Evolutionary conservation across 768 basidiomycete genomes (phyloP).

Genomic region (Russula virescens): DNA sequence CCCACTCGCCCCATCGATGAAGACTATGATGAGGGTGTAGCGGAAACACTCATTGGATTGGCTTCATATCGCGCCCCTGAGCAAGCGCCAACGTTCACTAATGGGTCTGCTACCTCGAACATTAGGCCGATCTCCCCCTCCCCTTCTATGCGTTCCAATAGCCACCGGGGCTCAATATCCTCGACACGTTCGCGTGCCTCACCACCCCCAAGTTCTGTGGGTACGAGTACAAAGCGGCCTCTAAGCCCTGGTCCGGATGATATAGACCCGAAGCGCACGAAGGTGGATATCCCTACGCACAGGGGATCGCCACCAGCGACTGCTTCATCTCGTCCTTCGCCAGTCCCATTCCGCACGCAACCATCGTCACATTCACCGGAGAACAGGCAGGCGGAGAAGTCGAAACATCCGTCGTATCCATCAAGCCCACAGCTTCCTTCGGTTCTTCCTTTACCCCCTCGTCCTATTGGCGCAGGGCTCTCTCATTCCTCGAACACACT

Average conservation of each 20-base stretch:
- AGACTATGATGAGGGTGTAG: slow-evolving; percentile 91
- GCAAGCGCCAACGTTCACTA: slow-evolving; percentile 22
- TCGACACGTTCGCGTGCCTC: slow-evolving; percentile 60
- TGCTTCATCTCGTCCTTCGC: slow-evolving; percentile 54
- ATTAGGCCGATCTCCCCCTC: slow-evolving; percentile 27
- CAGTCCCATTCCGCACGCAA: slow-evolving; percentile 69
- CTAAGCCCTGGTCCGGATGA: slow-evolving; percentile 59
- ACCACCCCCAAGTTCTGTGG: slow-evolving; percentile 39
- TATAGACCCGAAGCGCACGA: slow-evolving; percentile 54
- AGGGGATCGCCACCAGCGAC: slow-evolving; percentile 45
- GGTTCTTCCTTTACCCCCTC: slow-evolving; percentile 67
- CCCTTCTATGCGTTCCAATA: slow-evolving; percentile 40
- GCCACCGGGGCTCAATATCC: slow-evolving; percentile 63
- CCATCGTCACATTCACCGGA: slow-evolving; percentile 60
- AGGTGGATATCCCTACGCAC: slow-evolving; percentile 49
- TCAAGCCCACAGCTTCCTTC: slow-evolving; percentile 50
- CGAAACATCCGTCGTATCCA: slow-evolving; percentile 31
- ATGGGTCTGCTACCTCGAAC: slow-evolving; percentile 17
- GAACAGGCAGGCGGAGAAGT: slow-evolving; percentile 42
- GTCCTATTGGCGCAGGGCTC: slow-evolving; percentile 56
- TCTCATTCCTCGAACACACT: slow-evolving; percentile 41
- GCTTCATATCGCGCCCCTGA: slow-evolving; percentile 27
- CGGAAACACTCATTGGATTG: slow-evolving; percentile 77
- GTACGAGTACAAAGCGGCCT: slow-evolving; percentile 53
- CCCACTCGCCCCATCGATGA: slow-evolving; percentile 76